Evolutionary conservation across 2,329 filamentous ascomycete genomes (phyloP), one percentile per base, ranked within the genome.

Genomic region (Sphaerulina populicola): DNA sequence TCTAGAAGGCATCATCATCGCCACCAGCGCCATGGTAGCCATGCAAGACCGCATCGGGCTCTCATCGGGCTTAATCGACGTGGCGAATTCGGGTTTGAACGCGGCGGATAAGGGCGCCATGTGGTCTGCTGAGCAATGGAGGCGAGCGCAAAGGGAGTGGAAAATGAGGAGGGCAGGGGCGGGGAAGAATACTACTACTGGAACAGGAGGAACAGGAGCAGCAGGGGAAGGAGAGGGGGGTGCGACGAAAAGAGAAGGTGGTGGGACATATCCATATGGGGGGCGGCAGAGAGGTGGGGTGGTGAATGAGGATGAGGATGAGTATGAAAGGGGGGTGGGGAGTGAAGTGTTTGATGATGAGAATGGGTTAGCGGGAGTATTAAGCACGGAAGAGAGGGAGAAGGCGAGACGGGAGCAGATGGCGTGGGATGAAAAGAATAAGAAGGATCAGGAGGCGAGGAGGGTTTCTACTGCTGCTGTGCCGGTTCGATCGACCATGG

Each of bases 11-110:
- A 55, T 52, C 15, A 40, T 55, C 3, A 46, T 52, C 10, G 49
- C 52, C 4, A 49, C 44, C 1, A 49, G 42, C 5, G 48, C 52
- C 12, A 55, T 55, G 48, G 52, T 51, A 1, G 52, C 48, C 0
- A 55, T 51, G 49, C 49, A 55, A 29, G 52, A 55, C 27, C 35
- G 52, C 9, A 49, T 49, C 6, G 48, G 52, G 2, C 7, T 55
- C 30, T 42, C 49, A n/a, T 49, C 35, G 9, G 44, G 47, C 1
- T 18, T 51, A 31, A 39, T 54, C 43, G 43, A 51, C 36, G 47
- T 47, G 10, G 36, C 29, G 29, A 21, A 11, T 42, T 9, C 38
- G 46, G 39, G 39, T 18, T 41, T 41, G 8, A 23, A 27, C 15
- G 39, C 21, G 2, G 39, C 39, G 5, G 39, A 41, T 23, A 41